These are phyloP conservation scores for Geosiphon pyriformis DNA, from an alignment of 192 early-diverging fungal genomes.

Conservation along the genomic window DNA sequence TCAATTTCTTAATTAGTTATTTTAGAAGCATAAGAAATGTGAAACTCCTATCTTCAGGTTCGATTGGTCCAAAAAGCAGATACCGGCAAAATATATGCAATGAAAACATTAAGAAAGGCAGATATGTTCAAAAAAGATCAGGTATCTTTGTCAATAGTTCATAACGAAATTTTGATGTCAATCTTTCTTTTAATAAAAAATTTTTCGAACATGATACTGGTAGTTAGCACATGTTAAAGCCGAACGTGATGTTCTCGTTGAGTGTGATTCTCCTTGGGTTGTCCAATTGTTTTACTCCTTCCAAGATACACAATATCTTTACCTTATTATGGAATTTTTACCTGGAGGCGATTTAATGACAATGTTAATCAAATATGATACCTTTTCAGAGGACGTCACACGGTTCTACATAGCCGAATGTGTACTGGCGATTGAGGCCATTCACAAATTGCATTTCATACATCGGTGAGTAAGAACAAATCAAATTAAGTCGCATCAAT, in stretches of 20 bases:
- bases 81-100: constrained; percentile 96
- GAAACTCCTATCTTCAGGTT: constrained; percentile 45
- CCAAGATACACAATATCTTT: constrained; percentile 89
- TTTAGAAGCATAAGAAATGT: background rate
- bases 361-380: constrained; percentile 98
- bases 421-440: constrained; percentile 85
- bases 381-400: constrained; percentile 94
- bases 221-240: constrained; percentile 95
- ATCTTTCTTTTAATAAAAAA: constrained; percentile 12
- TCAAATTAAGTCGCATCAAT: too few relatives aligned
- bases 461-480: constrained; percentile 65
- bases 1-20: background rate
- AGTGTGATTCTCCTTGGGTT: constrained; percentile 95
- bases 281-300: constrained; percentile 98
- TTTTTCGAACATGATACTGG: background rate
- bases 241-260: constrained; percentile 96
- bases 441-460: constrained; percentile 92
- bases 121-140: constrained; percentile 99
- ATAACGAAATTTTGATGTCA: background rate
- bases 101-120: constrained; percentile 93
- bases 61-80: constrained; percentile 93
- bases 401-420: constrained; percentile 99
- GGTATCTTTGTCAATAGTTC: constrained; percentile 32
- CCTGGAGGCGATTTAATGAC: constrained; percentile 99
- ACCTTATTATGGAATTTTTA: constrained; percentile 99